Base-by-base conservation (phyloP, 2,329 filamentous ascomycete species). In the Acrodontium crateriforme region DNA sequence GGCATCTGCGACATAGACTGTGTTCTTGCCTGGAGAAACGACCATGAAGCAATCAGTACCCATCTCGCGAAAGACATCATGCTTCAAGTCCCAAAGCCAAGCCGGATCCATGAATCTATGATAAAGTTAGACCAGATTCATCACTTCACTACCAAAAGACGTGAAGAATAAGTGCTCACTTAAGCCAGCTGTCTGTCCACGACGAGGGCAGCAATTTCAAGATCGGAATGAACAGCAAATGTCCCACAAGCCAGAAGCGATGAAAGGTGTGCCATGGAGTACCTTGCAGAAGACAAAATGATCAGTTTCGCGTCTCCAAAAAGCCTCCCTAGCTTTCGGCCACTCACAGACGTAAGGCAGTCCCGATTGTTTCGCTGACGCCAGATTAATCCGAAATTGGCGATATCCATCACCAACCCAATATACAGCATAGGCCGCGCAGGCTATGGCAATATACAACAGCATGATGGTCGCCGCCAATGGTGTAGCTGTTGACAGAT, bases 11-110 rank as follows among this genome's bases (percentile, higher is more conserved):
- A 71, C 70, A 39, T 64, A 67, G 18, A 78, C 40, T 11, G 63
- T 47, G 10, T 72, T 57, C 18, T 47, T 50, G 6, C 58, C 56
- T 0, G 77, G 73, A 1, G 71, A 65, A 6, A 75, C 74, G n/a
- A 72, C 42, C 6, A 83, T 40, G 41, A 81, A 75, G 9, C 67
- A 61, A 39, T 83, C 75, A 31, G 47, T 50, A 23, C 71, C 74
- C 7, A 71, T 45, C 10, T 63, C 58, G 16, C 65, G 56, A 44
- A 75, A 83, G 10, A 68, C 59, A 12, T 62, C 58, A 41, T 74
- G 67, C 16, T 67, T 63, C 9, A 60, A 49, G n/a, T 51, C 49
- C 53, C 69, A 78, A 6, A 60, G 48, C 63, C 71, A 78, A 41
- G 79, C 69, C 2, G 66, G 66, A n/a, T 58, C 46, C 38, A 78